Conservation (phyloP, 495 filamentous ascomycete species). For the Filosporella fistucella region DNA sequence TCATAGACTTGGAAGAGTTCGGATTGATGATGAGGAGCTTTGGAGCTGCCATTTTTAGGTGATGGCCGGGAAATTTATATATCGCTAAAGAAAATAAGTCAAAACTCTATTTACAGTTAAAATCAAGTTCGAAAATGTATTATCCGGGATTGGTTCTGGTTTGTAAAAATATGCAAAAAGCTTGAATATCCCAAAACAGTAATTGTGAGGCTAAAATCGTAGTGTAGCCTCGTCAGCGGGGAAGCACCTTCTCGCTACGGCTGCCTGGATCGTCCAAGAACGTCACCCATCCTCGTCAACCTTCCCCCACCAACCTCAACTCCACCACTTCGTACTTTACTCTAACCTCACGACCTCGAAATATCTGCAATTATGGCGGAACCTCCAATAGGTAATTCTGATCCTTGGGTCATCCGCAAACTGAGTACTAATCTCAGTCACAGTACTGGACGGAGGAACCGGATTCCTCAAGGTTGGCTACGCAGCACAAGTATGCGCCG, state of each 20-base stretch:
- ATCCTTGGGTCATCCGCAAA: constrained; percentile 14
- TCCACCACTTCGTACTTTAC: constrained; percentile 2
- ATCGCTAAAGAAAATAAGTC: no score
- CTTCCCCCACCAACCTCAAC: constrained; percentile 12
- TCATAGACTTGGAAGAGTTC: constrained; percentile 84
- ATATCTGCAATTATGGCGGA: constrained; percentile 52
- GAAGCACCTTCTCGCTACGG: constrained; percentile 13
- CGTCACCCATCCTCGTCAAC: constrained; percentile 4
- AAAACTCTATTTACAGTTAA: no score
- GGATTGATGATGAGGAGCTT: constrained; percentile 84
- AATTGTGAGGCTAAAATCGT: constrained; percentile 13
- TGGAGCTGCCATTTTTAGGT: constrained; percentile 6
- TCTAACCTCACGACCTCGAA: neutral
- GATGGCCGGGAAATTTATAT: neutral
- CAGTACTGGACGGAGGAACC: constrained; percentile 99
- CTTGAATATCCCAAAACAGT: constrained; percentile 1
- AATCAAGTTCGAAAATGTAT: no score
- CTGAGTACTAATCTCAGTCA: constrained; percentile 23
- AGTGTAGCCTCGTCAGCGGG: constrained; percentile 15
- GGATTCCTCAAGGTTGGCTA: constrained; percentile 99
- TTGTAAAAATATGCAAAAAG: neutral
- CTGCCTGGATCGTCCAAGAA: constrained; percentile 3
- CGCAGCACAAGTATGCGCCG: constrained; percentile 67
- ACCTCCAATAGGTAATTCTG: constrained; percentile 61
- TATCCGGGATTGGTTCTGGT: no score